Base-by-base conservation (phyloP, 2,329 filamentous ascomycete species). In the Monilinia aucupariae region DNA sequence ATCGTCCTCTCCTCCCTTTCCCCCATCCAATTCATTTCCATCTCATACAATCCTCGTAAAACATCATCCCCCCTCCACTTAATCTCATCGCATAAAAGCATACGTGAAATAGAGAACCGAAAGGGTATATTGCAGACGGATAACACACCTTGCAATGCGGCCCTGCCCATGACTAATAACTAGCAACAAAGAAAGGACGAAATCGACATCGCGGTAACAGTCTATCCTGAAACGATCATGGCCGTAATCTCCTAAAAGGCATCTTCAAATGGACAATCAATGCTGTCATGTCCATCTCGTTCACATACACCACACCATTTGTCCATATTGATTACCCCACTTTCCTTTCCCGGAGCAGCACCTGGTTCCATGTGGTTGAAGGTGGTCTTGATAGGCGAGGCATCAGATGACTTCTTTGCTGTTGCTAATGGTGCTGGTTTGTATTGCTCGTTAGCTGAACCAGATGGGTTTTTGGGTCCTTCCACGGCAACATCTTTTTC, bases 281-380 rank as follows among this genome's bases (percentile, higher is more conserved):
- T 92, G 72, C 93, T 97, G 76, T 97, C 90, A 74, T 99, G 94
- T 17, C 94, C 94, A 72, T 99, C 94, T 66, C 91, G 86, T 79
- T 99, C 94, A 74, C 94, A 99, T 51, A 97, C 81, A 20, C 94
- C 94, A 76, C 94, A 99, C 94, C 94, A 99, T 78, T 96, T 97
- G 66, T 88, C 84, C 61, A 87, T 85, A 71, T 97, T 91, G 68
- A 93, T 81, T 53, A 90, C 78, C 1, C 89, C 89, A 62, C 86
- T 91, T 68, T 88, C 85, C 78, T 91, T 93, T 59, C 90, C 90
- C 5, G 90, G 88, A 30, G 91, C 82, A 2, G 90, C 87, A 2
- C 85, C 85, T 60, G 80, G 81, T 60, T 86, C 86, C 79, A 85
- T 83, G 9, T 81, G 82, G 70, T 85, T 87, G 4, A 85, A 84